Evolutionary conservation across 371 early-diverging fungal genomes (phyloP).

Genomic region (Mucor saturninus): DNA sequence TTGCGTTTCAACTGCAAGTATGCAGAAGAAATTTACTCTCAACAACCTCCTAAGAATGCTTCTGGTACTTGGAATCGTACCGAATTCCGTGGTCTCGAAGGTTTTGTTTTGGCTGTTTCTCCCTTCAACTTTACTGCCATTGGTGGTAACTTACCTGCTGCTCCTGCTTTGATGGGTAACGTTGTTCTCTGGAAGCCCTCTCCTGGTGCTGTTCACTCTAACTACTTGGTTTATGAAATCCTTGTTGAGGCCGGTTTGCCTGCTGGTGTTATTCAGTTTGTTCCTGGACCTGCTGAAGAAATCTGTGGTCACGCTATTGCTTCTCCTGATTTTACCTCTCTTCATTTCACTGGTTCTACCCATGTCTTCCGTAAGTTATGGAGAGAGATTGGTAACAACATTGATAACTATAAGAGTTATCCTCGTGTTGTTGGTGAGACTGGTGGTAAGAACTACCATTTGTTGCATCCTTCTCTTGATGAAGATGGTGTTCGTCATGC

Average conservation of each 20-base stretch:
- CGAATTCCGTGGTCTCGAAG: conserved; percentile 96
- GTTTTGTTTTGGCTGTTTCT: conserved; percentile 95
- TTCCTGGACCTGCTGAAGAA: conserved; percentile 89
- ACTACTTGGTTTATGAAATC: conserved; percentile 89
- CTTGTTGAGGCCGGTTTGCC: conserved; percentile 96
- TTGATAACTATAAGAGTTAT: conserved; percentile 88
- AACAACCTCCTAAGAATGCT: conserved; percentile 94
- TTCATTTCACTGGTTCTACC: conserved; percentile 97
- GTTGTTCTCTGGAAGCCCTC: conserved; percentile 98
- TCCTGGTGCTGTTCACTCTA: conserved; percentile 85
- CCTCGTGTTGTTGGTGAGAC: conserved; percentile 98
- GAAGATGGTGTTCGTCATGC: conserved; percentile 69
- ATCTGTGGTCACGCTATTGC: conserved; percentile 74
- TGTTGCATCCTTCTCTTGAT: conserved; percentile 76
- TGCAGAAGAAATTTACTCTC: conserved; percentile 91
- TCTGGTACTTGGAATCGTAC: conserved; percentile 91
- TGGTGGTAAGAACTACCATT: conserved; percentile 98
- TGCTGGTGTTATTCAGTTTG: conserved; percentile 96
- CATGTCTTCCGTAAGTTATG: conserved; percentile 93
- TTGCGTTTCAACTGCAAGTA: conserved; percentile 96
- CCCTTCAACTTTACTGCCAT: conserved; percentile 99
- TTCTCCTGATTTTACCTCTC: conserved; percentile 92
- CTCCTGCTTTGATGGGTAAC: conserved; percentile 98
- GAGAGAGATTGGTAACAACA: conserved; percentile 90
- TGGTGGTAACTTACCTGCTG: conserved; percentile 93